These are phyloP conservation scores for Coemansia sp. DNA, from an alignment of 192 early-diverging fungal species.

Conservation along the genomic window DNA sequence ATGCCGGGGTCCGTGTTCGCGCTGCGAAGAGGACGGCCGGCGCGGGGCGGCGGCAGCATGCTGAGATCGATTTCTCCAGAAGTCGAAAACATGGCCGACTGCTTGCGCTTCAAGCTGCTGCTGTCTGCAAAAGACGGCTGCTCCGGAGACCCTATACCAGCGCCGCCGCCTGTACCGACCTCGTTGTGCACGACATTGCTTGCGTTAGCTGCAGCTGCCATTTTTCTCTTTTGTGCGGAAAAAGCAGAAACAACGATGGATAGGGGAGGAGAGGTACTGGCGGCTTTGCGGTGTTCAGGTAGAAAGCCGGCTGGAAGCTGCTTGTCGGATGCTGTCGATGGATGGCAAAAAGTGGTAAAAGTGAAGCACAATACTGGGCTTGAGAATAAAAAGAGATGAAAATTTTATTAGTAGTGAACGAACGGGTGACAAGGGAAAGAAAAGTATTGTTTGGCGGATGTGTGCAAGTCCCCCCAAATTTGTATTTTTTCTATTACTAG, in stretches of 20 bases:
- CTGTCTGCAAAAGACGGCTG: conserved; percentile 3
- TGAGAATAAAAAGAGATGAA: not conserved
- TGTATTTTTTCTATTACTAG: not conserved
- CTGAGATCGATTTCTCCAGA: conserved; percentile 43
- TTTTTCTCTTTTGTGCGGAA: not conserved
- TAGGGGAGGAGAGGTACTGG: not conserved
- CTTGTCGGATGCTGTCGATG: too few relatives aligned
- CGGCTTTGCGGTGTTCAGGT: not conserved
- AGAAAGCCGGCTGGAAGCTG: too few relatives aligned
- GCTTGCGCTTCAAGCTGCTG: conserved; percentile 43
- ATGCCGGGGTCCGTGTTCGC: conserved; percentile 42
- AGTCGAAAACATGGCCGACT: conserved; percentile 18
- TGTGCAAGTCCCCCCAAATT: not conserved
- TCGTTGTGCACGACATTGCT: conserved; percentile 17
- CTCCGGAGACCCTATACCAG: conserved; percentile 18
- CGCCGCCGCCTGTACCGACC: conserved; percentile 32
- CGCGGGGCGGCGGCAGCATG: conserved; percentile 39
- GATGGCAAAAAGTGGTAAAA: conserved; percentile 6
- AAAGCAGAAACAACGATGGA: not conserved
- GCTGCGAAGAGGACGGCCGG: conserved; percentile 40
- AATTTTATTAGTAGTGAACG: not conserved
- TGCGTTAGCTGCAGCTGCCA: conserved; percentile 9
- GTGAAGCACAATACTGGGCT: not conserved
- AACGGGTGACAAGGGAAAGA: not conserved
- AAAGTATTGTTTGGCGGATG: not conserved